Percentiles rank a stretch among this genome's conserved stretches.
phyloP scores from a whole-genome alignment of 2,329 filamentous ascomycete species.

The Fusarium pseudograminearum region DNA sequence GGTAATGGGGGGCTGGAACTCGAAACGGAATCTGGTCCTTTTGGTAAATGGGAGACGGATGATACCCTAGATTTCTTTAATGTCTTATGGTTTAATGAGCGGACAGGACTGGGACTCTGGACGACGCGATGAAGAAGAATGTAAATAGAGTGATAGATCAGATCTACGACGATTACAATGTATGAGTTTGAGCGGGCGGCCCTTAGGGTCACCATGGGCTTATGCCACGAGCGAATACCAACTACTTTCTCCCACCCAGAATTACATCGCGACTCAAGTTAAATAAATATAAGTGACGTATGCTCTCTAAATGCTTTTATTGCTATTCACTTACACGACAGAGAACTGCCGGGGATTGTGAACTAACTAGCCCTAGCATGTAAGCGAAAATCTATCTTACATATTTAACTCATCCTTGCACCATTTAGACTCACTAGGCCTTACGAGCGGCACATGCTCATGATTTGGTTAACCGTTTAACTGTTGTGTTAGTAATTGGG shows the following conservation, averaged over 20 bases:
- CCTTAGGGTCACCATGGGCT: neutral
- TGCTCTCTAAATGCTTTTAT: neutral
- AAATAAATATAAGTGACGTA: neutral
- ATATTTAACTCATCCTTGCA: neutral
- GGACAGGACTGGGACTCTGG: neutral
- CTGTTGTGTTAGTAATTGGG: no score
- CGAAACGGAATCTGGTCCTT: neutral
- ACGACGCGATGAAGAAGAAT: neutral
- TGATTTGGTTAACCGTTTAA: neutral
- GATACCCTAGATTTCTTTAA: slow-evolving; percentile 32
- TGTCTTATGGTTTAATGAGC: slow-evolving; percentile 16
- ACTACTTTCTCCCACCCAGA: neutral
- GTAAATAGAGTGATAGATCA: neutral
- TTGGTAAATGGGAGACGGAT: slow-evolving; percentile 25
- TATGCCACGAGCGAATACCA: neutral
- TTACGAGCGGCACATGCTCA: neutral
- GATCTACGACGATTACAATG: neutral
- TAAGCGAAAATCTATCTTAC: slow-evolving; percentile 1
- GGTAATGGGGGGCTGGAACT: neutral
- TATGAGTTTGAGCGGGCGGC: neutral
- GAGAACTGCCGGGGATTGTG: neutral
- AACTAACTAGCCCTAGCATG: neutral
- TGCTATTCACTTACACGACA: neutral
- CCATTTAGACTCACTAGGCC: neutral
- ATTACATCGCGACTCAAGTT: neutral